Conservation (phyloP, 108 stramenopile species). For the Parietichytrium sp. region DNA sequence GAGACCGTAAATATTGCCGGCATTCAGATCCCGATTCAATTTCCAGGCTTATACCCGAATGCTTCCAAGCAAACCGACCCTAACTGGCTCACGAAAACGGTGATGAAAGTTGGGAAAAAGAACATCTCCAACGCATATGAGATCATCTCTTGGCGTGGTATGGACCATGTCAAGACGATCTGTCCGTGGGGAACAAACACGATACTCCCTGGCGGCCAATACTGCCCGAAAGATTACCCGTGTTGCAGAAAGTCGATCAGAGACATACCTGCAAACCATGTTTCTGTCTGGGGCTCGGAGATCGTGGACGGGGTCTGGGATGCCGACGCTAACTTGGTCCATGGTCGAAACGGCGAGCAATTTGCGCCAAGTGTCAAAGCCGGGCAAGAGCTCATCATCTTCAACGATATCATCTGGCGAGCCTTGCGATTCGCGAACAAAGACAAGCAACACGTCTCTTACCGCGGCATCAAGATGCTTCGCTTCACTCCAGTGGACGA, state of each 20-base stretch:
- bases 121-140: neutral
- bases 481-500: neutral
- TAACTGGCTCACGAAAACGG: neutral
- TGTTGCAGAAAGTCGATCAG: constrained; percentile 32
- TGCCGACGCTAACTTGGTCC: neutral
- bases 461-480: constrained; percentile 7
- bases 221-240: neutral
- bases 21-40: neutral
- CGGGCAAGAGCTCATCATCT: neutral
- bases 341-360: neutral
- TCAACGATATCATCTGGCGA: constrained; percentile 33
- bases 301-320: constrained; percentile 1
- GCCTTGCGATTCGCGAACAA: neutral
- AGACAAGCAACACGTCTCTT: neutral
- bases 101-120: neutral
- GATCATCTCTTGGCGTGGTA: neutral
- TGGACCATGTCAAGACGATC: neutral
- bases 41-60: constrained; percentile 11
- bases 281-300: neutral
- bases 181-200: constrained; percentile 10
- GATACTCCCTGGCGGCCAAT: neutral
- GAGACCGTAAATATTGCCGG: neutral
- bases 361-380: neutral
- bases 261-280: too few relatives aligned
- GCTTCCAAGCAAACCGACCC: neutral